These are phyloP conservation scores for Apiotrichum siamense DNA, from an alignment of 1,284 basidiomycete species.

Conservation along the genomic window DNA sequence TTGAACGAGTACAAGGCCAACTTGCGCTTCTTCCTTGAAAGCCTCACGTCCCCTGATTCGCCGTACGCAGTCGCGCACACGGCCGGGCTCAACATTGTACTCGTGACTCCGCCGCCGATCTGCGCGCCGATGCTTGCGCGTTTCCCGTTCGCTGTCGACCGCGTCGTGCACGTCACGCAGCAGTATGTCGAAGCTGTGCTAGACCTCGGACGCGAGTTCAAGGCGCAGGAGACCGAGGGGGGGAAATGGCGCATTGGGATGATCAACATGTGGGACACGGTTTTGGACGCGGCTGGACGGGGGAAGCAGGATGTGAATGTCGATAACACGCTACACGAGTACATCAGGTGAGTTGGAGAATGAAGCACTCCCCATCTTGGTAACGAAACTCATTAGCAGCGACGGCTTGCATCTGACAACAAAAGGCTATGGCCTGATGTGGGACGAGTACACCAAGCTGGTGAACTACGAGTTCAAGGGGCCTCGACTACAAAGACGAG, in stretches of 20 bases:
- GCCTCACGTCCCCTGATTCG: constrained; percentile 18
- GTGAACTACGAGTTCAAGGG: constrained; percentile 54
- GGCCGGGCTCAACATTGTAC: constrained; percentile 51
- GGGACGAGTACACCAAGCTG: constrained; percentile 57
- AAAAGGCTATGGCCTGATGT: constrained; percentile 66
- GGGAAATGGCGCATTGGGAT: constrained; percentile 50
- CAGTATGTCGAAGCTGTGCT: constrained; percentile 63
- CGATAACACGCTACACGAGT: constrained; percentile 43
- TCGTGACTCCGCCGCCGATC: constrained; percentile 77
- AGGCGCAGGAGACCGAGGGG: constrained; percentile 12
- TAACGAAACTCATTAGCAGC: constrained; percentile 26
- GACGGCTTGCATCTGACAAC: constrained; percentile 74
- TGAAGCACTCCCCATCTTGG: too few relatives aligned
- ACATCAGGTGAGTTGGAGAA: constrained; percentile 27
- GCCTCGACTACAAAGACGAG: constrained; percentile 31
- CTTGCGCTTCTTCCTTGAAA: constrained; percentile 20
- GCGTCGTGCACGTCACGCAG: constrained; percentile 53
- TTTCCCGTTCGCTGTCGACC: constrained; percentile 40
- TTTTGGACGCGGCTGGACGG: constrained; percentile 52
- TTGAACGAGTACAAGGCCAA: constrained; percentile 21
- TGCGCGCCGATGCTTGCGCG: constrained; percentile 52
- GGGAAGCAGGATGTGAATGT: constrained; percentile 50
- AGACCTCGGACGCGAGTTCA: constrained; percentile 54
- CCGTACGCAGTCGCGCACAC: constrained; percentile 20
- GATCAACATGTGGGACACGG: constrained; percentile 61